Base-by-base conservation (phyloP, 129 eudicot species). In the Helichrysum umbraculigerum region DNA sequence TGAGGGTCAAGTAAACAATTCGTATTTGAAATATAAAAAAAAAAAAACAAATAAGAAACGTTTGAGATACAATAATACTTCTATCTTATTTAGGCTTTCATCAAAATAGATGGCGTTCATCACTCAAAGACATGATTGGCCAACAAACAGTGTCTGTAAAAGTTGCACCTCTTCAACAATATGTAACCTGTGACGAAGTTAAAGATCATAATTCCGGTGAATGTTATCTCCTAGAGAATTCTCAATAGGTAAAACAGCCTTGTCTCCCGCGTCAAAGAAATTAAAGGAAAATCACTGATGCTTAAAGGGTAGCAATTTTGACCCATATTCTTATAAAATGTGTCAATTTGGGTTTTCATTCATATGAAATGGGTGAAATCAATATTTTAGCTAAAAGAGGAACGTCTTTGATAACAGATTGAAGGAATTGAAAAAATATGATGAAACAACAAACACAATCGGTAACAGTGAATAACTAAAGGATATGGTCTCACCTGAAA, bases 141-240 rank as follows among this genome's bases (percentile, higher is more conserved):
- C 73, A 92, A 83, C 78, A 92, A 85, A 78, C 98, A 92, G 62
- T 92, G 96, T 73, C 90, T 77, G 32, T n/a, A 92, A 84, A 70
- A 92, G 86, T 76, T 90, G 88, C 63, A 92, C 98, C 84, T 92
- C 98, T 71, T 96, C 94, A 75, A 92, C 94, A 69, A 92, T 92
- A 76, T 92, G 96, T 83, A 92, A 78, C 8, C 83, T 79, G 59
- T 92, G 90, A 19, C 92, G 86, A 60, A 92, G 91, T 62, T 90
- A 78, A 42, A 92, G 90, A 75, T 92, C 96, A 81, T 92, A 92
- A 62, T 90, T 92, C 68, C 90, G 81, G 73, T 92, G 98, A 60
- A 92, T 92, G 86, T 96, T 92, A 6, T 96, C 98, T 28, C 98
- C 98, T 39, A 92, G 84, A 50, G 98, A 90, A 83, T 92, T 92